These are phyloP conservation scores for Annulohypoxylon maeteangense DNA, from an alignment of 495 filamentous ascomycete genomes.

Conservation along the genomic window DNA sequence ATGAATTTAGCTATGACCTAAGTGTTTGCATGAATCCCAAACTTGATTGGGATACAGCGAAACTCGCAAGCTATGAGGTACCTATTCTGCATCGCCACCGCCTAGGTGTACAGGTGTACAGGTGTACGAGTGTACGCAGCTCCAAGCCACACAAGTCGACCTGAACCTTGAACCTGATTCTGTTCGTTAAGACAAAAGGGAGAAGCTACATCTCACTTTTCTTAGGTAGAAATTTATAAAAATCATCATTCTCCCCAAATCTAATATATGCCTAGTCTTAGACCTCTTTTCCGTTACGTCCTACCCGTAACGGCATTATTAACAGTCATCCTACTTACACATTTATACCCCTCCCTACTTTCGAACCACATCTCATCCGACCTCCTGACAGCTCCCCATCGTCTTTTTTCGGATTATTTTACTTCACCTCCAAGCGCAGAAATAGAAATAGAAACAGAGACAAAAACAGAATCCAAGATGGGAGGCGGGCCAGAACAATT, in stretches of 20 bases:
- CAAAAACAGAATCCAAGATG: conserved; percentile 48
- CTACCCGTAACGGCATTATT: conserved; percentile 24
- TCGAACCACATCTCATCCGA: not conserved
- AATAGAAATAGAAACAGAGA: not conserved
- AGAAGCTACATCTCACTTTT: not conserved
- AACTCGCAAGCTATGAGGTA: not conserved
- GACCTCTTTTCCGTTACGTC: conserved; percentile 20
- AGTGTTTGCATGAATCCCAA: conserved; percentile 1
- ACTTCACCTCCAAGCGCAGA: not conserved
- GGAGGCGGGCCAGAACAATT: conserved; percentile 62
- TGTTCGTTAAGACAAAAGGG: not conserved
- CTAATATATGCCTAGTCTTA: conserved; percentile 22
- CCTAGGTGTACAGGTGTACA: not conserved
- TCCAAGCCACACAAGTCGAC: conserved; percentile 21
- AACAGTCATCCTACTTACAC: conserved; percentile 15
- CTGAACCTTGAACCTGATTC: not conserved
- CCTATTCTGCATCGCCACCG: conserved; percentile 20
- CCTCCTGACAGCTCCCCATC: not conserved
- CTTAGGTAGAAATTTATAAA: conserved; percentile 13
- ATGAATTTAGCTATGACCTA: conserved; percentile 6
- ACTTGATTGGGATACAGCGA: conserved; percentile 20
- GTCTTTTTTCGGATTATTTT: conserved; percentile 8
- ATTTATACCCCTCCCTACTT: conserved; percentile 27
- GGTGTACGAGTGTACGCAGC: not conserved
- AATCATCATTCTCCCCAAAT: not conserved